Percentiles rank a stretch among this genome's conserved stretches.
Evolutionary conservation across 768 basidiomycete genomes (phyloP).

Genomic region (Leucocoprinus leucothites): DNA sequence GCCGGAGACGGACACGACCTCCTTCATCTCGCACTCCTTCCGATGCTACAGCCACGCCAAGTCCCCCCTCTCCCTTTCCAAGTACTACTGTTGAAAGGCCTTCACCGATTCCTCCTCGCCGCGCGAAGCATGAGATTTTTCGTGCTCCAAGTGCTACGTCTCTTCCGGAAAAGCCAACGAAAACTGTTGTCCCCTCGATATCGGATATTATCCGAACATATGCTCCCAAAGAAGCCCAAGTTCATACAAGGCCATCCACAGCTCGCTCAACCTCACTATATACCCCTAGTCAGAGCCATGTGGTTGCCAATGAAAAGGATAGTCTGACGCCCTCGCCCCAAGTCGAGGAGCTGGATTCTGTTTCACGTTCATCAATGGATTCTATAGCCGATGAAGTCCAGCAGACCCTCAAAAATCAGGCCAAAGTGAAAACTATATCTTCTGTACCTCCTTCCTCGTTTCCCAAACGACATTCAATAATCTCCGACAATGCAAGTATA

Average conservation of each 20-base stretch:
- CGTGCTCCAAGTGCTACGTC: slow-evolving; percentile 5
- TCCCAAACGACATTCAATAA: slow-evolving; percentile 45
- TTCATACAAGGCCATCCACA: slow-evolving; percentile 43
- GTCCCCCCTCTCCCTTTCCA: slow-evolving; percentile 13
- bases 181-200: slow-evolving; percentile 72
- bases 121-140: slow-evolving; percentile 3
- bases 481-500: slow-evolving; percentile 57
- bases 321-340: slow-evolving; percentile 38
- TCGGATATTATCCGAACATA: slow-evolving; percentile 85
- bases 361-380: slow-evolving; percentile 84
- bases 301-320: slow-evolving; percentile 49
- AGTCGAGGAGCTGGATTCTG: slow-evolving; percentile 59
- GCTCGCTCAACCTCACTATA: slow-evolving; percentile 46
- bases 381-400: slow-evolving; percentile 83
- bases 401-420: slow-evolving; percentile 64
- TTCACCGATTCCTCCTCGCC: slow-evolving; percentile 11
- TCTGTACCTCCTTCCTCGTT: slow-evolving; percentile 37
- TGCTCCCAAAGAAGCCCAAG: slow-evolving; percentile 57
- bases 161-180: slow-evolving; percentile 19
- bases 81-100: slow-evolving; percentile 15
- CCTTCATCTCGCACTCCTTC: slow-evolving; percentile 27
- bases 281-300: slow-evolving; percentile 44
- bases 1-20: slow-evolving; percentile 30
- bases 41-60: slow-evolving; percentile 8
- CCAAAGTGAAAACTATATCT: slow-evolving; percentile 33